Evolutionary conservation across 1,284 basidiomycete genomes (phyloP).

Genomic region (Salmacisia buchloeana): DNA sequence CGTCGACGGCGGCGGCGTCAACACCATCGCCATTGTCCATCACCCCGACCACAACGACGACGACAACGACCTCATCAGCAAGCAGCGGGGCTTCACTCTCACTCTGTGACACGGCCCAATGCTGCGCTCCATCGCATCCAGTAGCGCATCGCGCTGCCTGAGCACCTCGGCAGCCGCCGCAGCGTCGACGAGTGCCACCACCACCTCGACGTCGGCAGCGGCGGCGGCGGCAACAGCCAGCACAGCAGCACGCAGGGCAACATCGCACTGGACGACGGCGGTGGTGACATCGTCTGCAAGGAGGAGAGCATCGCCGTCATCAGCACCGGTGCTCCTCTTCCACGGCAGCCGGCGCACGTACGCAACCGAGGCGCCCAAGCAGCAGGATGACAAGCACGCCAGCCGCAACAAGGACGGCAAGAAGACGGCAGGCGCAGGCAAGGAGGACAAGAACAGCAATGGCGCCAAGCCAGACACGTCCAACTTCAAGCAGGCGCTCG

Average conservation of each 20-base stretch:
- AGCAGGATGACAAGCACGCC: conserved; percentile 10
- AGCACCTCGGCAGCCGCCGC: not conserved
- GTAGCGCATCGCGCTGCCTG: not conserved
- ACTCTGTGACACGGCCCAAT: not conserved
- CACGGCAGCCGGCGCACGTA: not conserved
- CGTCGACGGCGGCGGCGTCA: too few relatives aligned
- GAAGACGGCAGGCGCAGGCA: not conserved
- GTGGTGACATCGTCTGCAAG: too few relatives aligned
- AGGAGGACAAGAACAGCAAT: not conserved
- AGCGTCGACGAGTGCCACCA: too few relatives aligned
- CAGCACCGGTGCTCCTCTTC: too few relatives aligned
- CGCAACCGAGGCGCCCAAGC: conserved; percentile 5
- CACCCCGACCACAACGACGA: too few relatives aligned
- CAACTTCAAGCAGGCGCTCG: conserved; percentile 2
- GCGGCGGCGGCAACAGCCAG: not conserved
- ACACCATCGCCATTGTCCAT: too few relatives aligned
- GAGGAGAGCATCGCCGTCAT: not conserved
- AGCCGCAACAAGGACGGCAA: conserved; percentile 15
- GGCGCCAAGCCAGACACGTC: not conserved
- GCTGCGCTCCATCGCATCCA: not conserved
- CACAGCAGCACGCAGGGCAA: not conserved
- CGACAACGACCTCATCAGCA: too few relatives aligned
- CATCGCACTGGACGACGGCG: too few relatives aligned
- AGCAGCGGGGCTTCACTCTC: too few relatives aligned
- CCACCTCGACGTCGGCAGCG: too few relatives aligned